These are phyloP conservation scores for Gyrodon lividus DNA, from an alignment of 768 basidiomycete species.

Conservation along the genomic window DNA sequence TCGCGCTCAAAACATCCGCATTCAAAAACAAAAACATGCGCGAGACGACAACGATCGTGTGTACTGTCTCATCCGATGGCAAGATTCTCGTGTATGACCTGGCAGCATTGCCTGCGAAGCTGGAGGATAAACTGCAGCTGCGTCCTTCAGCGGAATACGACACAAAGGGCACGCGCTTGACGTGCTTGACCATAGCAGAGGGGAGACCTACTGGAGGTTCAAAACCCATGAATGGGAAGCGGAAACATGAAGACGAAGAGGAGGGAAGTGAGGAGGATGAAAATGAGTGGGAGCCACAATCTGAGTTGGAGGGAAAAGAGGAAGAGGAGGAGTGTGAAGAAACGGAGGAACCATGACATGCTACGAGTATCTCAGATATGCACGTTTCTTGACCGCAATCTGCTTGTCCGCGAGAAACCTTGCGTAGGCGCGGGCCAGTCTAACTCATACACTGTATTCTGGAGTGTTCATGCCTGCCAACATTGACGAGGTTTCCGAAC, in stretches of 20 bases:
- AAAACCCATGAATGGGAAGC: slow-evolving; percentile 29
- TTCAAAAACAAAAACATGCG: slow-evolving; percentile 15
- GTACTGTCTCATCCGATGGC: slow-evolving; percentile 90
- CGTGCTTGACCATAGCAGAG: slow-evolving; percentile 65
- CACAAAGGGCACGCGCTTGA: slow-evolving; percentile 83
- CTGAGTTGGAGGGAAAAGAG: slow-evolving; percentile 8
- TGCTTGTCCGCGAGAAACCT: no score
- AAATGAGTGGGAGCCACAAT: slow-evolving; percentile 28
- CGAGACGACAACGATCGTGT: slow-evolving; percentile 57
- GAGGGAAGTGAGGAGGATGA: slow-evolving; percentile 36
- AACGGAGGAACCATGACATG: no score
- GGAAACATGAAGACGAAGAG: slow-evolving; percentile 35
- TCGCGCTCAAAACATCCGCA: slow-evolving; percentile 49
- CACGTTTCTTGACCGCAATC: no score
- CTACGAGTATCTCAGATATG: no score
- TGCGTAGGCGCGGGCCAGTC: no score
- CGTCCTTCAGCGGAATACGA: slow-evolving; percentile 69
- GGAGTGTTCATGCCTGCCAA: no score
- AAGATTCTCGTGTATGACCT: slow-evolving; percentile 77
- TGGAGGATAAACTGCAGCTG: slow-evolving; percentile 35
- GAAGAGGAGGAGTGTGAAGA: slow-evolving; percentile 27
- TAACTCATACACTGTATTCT: no score
- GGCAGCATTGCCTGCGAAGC: slow-evolving; percentile 40
- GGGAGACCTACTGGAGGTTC: slow-evolving; percentile 33
- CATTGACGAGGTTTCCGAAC: no score